These are phyloP conservation scores for Colletotrichum tofieldiae DNA, from an alignment of 2,329 filamentous ascomycete species.

Conservation along the genomic window DNA sequence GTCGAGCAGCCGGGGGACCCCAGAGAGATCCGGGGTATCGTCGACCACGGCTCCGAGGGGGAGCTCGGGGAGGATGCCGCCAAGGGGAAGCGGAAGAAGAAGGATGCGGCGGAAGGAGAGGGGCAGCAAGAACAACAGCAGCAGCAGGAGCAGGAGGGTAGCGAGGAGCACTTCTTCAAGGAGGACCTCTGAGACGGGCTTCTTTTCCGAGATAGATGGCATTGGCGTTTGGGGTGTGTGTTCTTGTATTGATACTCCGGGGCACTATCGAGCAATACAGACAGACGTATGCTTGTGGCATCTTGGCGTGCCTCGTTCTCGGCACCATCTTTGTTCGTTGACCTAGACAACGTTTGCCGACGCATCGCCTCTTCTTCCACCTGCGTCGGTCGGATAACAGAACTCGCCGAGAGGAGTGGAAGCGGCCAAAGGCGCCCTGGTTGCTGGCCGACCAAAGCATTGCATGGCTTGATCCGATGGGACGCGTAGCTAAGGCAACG, in stretches of 20 bases:
- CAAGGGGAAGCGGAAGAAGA: slow-evolving; percentile 27
- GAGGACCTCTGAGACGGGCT: slow-evolving; percentile 62
- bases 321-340: background rate
- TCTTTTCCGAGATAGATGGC: slow-evolving; percentile 11
- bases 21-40: slow-evolving; percentile 77
- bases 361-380: too few relatives aligned
- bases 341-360: background rate
- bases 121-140: slow-evolving; percentile 8
- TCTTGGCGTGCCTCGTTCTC: background rate
- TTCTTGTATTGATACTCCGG: slow-evolving; percentile 11
- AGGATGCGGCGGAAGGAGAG: slow-evolving; percentile 36
- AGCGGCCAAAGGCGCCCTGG: too few relatives aligned
- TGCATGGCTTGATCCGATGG: too few relatives aligned
- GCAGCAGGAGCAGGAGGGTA: slow-evolving; percentile 56
- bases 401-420: too few relatives aligned
- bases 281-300: background rate
- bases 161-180: slow-evolving; percentile 67
- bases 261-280: slow-evolving; percentile 10
- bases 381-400: too few relatives aligned
- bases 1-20: slow-evolving; percentile 77
- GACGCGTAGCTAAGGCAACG: too few relatives aligned
- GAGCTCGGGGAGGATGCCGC: slow-evolving; percentile 39
- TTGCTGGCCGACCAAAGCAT: too few relatives aligned
- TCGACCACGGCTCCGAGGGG: slow-evolving; percentile 69
- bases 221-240: slow-evolving; percentile 40